Evolutionary conservation across 352 stramenopile genomes (phyloP).

Genomic region (Thraustotheca clavata): DNA sequence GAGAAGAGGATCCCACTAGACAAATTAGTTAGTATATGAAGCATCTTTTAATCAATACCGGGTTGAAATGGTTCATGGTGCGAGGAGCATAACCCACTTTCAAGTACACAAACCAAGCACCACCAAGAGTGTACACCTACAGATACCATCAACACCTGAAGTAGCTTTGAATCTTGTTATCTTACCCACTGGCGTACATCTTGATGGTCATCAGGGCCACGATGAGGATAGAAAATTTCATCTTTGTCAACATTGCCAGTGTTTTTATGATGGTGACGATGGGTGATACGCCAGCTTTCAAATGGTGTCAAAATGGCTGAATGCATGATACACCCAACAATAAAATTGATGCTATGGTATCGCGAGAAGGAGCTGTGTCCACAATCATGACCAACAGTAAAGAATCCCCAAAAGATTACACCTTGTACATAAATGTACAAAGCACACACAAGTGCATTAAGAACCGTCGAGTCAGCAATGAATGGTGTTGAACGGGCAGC

Average conservation of each 20-base stretch:
- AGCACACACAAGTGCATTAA: constrained; percentile 40
- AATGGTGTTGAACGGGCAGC: constrained; percentile 35
- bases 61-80: constrained; percentile 73
- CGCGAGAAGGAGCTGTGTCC: constrained; percentile 73
- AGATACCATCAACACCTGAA: background rate
- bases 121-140: constrained; percentile 36
- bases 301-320: constrained; percentile 74
- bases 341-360: constrained; percentile 69
- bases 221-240: constrained; percentile 76
- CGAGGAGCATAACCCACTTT: constrained; percentile 62
- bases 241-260: constrained; percentile 80
- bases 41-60: constrained; percentile 30
- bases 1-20: constrained; percentile 56
- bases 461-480: constrained; percentile 27
- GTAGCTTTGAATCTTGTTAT: background rate
- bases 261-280: constrained; percentile 83
- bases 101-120: constrained; percentile 65
- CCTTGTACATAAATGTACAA: constrained; percentile 64
- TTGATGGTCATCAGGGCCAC: constrained; percentile 43
- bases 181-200: constrained; percentile 22
- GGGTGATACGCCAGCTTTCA: constrained; percentile 72
- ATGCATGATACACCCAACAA: constrained; percentile 65
- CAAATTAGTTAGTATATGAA: background rate
- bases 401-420: constrained; percentile 78
- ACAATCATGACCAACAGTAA: constrained; percentile 73